Conservation (phyloP, 148 eudicot genomes). For the Dysphania ambrosioides region DNA sequence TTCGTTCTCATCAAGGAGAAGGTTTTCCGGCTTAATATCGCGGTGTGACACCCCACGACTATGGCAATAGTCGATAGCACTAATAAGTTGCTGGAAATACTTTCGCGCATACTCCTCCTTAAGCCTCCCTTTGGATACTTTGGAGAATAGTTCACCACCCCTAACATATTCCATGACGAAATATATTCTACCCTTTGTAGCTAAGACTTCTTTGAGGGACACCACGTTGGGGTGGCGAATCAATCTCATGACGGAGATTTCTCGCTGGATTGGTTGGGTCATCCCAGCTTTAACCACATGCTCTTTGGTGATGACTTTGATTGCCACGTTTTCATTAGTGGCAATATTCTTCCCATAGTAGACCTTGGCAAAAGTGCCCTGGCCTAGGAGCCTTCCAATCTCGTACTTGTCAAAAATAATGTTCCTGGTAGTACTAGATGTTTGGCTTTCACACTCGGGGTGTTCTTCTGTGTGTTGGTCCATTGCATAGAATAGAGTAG, state of each 20-base stretch:
- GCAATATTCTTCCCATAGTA: conserved; percentile 41
- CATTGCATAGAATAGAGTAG: conserved; percentile 6
- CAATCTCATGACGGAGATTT: conserved; percentile 58
- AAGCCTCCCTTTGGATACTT: conserved; percentile 45
- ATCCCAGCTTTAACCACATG: conserved; percentile 48
- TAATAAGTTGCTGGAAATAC: conserved; percentile 52
- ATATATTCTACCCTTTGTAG: conserved; percentile 53
- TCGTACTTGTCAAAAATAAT: conserved; percentile 56
- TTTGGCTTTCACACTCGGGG: conserved; percentile 3
- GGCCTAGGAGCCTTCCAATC: conserved; percentile 56
- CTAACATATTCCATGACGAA: conserved; percentile 63
- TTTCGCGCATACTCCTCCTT: conserved; percentile 51
- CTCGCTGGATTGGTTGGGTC: conserved; percentile 56
- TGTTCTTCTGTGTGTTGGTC: conserved; percentile 9
- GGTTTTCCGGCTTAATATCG: conserved; percentile 49
- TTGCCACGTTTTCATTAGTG: conserved; percentile 51
- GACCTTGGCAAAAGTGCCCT: conserved; percentile 74
- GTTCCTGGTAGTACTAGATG: conserved; percentile 22
- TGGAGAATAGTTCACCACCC: conserved; percentile 65
- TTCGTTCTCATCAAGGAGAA: conserved; percentile 52
- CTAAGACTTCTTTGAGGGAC: conserved; percentile 58
- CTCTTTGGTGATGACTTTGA: conserved; percentile 63
- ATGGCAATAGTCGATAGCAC: conserved; percentile 48
- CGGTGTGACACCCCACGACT: conserved; percentile 56
- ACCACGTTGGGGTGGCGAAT: conserved; percentile 63